Evolutionary conservation across 768 basidiomycete genomes (phyloP).

Genomic region (Rossbeevera mucosa): DNA sequence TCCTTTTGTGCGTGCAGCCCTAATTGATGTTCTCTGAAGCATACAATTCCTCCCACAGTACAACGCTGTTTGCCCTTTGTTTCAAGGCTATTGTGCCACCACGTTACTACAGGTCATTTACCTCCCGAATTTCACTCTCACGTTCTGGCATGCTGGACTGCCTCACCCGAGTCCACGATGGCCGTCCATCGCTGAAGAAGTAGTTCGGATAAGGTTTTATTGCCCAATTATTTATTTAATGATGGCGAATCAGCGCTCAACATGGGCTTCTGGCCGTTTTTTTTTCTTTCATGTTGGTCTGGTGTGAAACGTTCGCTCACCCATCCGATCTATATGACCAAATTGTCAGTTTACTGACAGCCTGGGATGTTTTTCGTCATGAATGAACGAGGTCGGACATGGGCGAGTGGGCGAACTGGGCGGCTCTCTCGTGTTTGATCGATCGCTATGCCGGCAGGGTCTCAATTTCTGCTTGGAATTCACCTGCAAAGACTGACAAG

Average conservation of each 20-base stretch:
- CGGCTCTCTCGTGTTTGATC: not conserved
- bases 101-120: not conserved
- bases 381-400: conserved; percentile 2
- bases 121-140: conserved; percentile 13
- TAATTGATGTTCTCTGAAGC: not conserved
- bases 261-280: conserved; percentile 10
- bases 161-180: conserved; percentile 16
- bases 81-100: conserved; percentile 2
- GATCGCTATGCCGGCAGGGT: conserved; percentile 2
- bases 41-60: conserved; percentile 13
- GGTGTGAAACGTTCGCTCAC: conserved; percentile 7
- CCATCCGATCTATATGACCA: not conserved
- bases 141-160: conserved; percentile 13
- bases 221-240: conserved; percentile 16
- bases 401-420: not conserved
- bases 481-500: not conserved
- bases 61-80: not conserved
- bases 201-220: conserved; percentile 20
- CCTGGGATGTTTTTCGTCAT: conserved; percentile 1
- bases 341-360: conserved; percentile 11
- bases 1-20: not conserved
- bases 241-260: conserved; percentile 13
- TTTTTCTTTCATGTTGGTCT: conserved; percentile 1
- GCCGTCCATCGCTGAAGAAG: conserved; percentile 6
- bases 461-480: not conserved